Evolutionary conservation across 495 filamentous ascomycete genomes (phyloP).

Genomic region (Daldinia concentrica): DNA sequence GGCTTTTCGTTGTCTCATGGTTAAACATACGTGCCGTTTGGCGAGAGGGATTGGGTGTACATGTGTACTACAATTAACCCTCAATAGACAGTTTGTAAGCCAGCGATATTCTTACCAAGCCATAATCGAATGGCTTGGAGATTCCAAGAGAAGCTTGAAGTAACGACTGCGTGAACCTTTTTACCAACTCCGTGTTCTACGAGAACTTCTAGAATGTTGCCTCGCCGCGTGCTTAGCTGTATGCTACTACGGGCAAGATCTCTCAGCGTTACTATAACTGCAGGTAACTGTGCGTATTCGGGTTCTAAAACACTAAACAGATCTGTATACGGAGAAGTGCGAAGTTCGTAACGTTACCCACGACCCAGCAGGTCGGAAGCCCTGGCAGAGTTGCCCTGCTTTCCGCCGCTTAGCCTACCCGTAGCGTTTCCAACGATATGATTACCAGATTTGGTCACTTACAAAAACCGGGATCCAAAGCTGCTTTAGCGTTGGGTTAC

Average conservation of each 20-base stretch:
- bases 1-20: slow-evolving; percentile 4
- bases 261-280: slow-evolving; percentile 11
- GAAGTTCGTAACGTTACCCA: slow-evolving; percentile 38
- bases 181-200: slow-evolving; percentile 7
- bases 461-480: slow-evolving; percentile 19
- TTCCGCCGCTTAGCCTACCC: slow-evolving; percentile 1
- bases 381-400: slow-evolving; percentile 5
- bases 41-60: neutral
- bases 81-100: neutral
- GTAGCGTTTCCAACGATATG: slow-evolving; percentile 34
- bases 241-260: slow-evolving; percentile 18
- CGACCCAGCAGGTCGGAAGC: slow-evolving; percentile 31
- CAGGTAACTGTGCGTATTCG: slow-evolving; percentile 10
- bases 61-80: neutral
- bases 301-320: slow-evolving; percentile 15
- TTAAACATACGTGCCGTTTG: neutral
- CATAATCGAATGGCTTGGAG: neutral
- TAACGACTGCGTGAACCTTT: neutral
- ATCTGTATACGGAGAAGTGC: neutral
- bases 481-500: slow-evolving; percentile 24
- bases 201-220: slow-evolving; percentile 27
- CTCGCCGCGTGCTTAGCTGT: slow-evolving; percentile 24
- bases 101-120: slow-evolving; percentile 3
- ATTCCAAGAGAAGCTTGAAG: neutral
- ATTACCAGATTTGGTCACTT: slow-evolving; percentile 27